Conservation (phyloP, 2,329 filamentous ascomycete genomes). For the Phaeosphaeriaceae sp. region DNA sequence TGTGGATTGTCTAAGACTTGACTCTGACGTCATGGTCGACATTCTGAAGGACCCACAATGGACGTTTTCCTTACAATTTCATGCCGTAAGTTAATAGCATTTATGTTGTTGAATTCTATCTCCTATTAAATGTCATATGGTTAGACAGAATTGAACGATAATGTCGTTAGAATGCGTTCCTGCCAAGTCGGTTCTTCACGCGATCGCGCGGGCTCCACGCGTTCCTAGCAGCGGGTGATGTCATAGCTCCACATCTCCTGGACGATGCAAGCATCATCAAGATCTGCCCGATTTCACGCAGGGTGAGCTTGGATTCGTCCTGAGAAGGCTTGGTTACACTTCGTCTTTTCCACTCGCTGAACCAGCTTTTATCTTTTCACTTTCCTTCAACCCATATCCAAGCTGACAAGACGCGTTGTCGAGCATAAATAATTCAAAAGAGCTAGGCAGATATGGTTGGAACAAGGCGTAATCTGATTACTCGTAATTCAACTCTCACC, state of each 20-base stretch:
- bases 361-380: not conserved
- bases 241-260: constrained; percentile 11
- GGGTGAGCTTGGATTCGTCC: constrained; percentile 5
- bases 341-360: constrained; percentile 10
- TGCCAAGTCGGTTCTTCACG: constrained; percentile 19
- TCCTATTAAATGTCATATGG: no score
- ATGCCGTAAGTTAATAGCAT: no score
- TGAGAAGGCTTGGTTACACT: constrained; percentile 7
- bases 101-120: no score
- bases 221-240: constrained; percentile 14
- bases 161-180: constrained; percentile 9
- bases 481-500: constrained; percentile 7
- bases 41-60: not conserved
- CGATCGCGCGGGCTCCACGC: constrained; percentile 6
- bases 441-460: constrained; percentile 28
- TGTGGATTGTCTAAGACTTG: not conserved
- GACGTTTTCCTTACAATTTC: no score
- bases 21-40: constrained; percentile 12
- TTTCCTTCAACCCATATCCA: not conserved
- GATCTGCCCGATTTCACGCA: constrained; percentile 12
- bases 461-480: constrained; percentile 24
- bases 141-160: no score
- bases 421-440: not conserved
- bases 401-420: no score
- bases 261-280: constrained; percentile 17